Conservation (phyloP, 441 rosid genomes). For the Syzygium syzygioides region DNA sequence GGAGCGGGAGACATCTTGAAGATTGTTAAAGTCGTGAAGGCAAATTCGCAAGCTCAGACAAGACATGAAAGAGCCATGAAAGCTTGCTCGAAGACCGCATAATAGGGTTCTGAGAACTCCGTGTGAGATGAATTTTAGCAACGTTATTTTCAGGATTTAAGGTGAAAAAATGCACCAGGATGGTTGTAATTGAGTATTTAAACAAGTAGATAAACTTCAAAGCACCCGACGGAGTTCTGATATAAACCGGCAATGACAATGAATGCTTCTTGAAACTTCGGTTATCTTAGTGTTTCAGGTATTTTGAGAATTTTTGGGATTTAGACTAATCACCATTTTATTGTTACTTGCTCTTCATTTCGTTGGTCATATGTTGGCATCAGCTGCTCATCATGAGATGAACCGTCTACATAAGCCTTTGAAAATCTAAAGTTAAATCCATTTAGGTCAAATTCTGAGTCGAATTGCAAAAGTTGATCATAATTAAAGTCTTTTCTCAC, state of each 20-base stretch:
- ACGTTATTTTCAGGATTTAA: not conserved
- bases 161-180: not conserved
- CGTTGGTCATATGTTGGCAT: not conserved
- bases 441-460: not conserved
- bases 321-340: not conserved
- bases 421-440: not conserved
- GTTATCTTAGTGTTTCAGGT: not conserved
- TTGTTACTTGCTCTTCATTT: not conserved
- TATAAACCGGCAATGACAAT: not conserved
- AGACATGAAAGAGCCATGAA: too few relatives aligned
- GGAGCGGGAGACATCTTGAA: too few relatives aligned
- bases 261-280: not conserved
- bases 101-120: not conserved
- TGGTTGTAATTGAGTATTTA: not conserved
- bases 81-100: not conserved
- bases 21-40: too few relatives aligned
- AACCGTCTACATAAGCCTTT: not conserved
- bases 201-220: not conserved
- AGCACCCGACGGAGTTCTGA: not conserved
- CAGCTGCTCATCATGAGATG: not conserved
- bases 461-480: not conserved
- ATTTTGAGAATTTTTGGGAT: not conserved
- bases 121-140: not conserved
- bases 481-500: not conserved
- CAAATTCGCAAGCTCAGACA: too few relatives aligned